These are phyloP conservation scores for Blastocladiella britannica DNA, from an alignment of 192 early-diverging fungal genomes.

Conservation along the genomic window DNA sequence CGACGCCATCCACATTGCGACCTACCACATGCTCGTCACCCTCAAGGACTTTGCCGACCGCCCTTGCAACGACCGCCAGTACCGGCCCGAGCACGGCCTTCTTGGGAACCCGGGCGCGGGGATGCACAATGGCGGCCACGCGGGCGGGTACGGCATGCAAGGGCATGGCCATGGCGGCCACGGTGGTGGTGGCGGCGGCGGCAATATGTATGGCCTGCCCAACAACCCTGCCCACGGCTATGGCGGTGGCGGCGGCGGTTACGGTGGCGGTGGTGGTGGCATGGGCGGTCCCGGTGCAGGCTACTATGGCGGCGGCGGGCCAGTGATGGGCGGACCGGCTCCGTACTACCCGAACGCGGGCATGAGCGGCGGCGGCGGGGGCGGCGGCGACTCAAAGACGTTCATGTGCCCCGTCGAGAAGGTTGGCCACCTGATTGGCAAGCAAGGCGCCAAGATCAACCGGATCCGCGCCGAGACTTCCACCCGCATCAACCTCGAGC, in stretches of 20 bases:
- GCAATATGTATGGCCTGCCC: too few relatives aligned
- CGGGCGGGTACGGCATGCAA: not conserved
- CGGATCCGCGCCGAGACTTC: slow-evolving; percentile 58
- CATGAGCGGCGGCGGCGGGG: not conserved
- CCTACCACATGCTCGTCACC: not conserved
- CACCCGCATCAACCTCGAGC: slow-evolving; percentile 34
- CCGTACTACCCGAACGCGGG: not conserved
- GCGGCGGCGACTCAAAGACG: not conserved
- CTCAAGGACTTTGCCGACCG: not conserved
- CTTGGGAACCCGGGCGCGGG: not conserved
- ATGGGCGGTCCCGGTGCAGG: too few relatives aligned
- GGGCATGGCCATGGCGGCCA: too few relatives aligned
- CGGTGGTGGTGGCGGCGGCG: too few relatives aligned
- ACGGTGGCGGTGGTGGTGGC: too few relatives aligned
- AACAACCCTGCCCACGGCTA: too few relatives aligned
- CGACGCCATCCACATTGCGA: slow-evolving; percentile 65
- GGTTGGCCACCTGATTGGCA: slow-evolving; percentile 96
- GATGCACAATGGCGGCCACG: not conserved
- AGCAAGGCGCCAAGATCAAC: slow-evolving; percentile 61
- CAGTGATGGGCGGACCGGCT: too few relatives aligned
- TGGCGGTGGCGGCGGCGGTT: too few relatives aligned
- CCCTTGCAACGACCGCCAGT: not conserved
- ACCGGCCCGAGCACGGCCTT: not conserved
- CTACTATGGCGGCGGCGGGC: too few relatives aligned
- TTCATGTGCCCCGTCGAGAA: slow-evolving; percentile 58